Conservation (phyloP, 2,329 filamentous ascomycete species). For the Ceratocystis colombiana region DNA sequence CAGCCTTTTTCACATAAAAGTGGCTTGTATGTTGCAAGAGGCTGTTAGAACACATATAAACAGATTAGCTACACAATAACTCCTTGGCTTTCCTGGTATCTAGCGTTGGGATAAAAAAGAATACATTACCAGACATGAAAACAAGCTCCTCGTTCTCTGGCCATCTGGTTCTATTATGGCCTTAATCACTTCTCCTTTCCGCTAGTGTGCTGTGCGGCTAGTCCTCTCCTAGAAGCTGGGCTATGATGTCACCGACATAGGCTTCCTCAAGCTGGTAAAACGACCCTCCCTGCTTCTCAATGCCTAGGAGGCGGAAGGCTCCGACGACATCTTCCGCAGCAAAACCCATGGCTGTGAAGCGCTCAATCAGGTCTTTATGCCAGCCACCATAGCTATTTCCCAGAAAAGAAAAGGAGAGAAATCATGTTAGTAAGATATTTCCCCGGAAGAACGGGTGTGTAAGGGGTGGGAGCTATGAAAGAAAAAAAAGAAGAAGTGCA, state of each 20-base stretch:
- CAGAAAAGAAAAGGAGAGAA: background rate
- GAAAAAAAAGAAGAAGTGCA: background rate
- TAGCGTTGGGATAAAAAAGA: background rate
- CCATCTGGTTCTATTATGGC: background rate
- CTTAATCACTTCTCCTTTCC: background rate
- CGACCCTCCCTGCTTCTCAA: conserved; percentile 64
- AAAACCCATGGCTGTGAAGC: conserved; percentile 87
- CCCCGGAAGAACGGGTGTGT: too few species aligned
- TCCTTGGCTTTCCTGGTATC: background rate
- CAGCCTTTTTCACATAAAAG: background rate
- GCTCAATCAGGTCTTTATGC: conserved; percentile 69
- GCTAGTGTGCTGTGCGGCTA: conserved; percentile 31
- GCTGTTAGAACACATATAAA: too few species aligned
- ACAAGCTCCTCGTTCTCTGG: background rate
- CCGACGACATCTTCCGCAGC: conserved; percentile 73
- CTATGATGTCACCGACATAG: conserved; percentile 83
- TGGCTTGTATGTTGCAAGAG: too few species aligned
- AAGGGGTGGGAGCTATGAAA: too few species aligned
- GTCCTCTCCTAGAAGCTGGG: conserved; percentile 69
- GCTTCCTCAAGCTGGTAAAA: conserved; percentile 84
- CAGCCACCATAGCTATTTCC: conserved; percentile 68
- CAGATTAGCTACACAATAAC: background rate
- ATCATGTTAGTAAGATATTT: background rate
- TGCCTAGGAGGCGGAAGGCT: conserved; percentile 70
- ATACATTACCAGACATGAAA: conserved; percentile 12